Evolutionary conservation across 2,329 filamentous ascomycete species (phyloP), one percentile per base, ranked within the genome.

Genomic region (Clonostachys byssicola): DNA sequence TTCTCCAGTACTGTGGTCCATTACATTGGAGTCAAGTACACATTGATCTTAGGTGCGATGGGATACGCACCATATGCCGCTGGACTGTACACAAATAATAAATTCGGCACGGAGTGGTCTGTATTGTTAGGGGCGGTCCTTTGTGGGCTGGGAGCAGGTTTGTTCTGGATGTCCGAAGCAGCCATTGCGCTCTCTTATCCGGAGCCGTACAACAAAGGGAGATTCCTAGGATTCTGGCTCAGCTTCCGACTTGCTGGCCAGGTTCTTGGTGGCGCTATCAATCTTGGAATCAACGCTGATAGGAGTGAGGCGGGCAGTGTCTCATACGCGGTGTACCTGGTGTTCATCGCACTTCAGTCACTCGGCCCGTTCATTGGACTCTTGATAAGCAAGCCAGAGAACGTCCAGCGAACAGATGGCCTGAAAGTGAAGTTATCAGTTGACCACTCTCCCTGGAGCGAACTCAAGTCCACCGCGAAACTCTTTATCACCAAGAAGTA

Each of bases 281-380:
- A 72, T 0, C 60, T 77, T 16, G 71, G 58, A 2, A 58, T 77
- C 17, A 77, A 77, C 20, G 17, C 17, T 13, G 43, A 43, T 30
- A 54, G 73, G 0, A 69, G 74, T 50, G 56, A 73, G 43, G 76
- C 75, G 2, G 84, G 83, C 2, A 75, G 78, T 40, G 80, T 87
- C 0, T 82, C 78, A 0, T 86, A 85, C 52, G 74, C 73, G 0
- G 83, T 86, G 0, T 87, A 80, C 56, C 63, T 83, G 16, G 62
- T 84, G 12, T 88, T 88, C 57, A 86, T 88, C 49, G 80, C 77
- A 0, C 61, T 88, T 1, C 85, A 88, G 57, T 77, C 77, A 1
- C 50, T 74, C 0, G 83, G 79, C 0, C 82, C 83, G 0, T 72
- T 86, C 34, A 75, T 79, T 0, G 83, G 73, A 0, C 56, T 85